A percentile compares a stretch with the other conserved stretches of the same genome.
Conservation (phyloP, 176 grass and related monocot species). For the Avena insularis region DNA sequence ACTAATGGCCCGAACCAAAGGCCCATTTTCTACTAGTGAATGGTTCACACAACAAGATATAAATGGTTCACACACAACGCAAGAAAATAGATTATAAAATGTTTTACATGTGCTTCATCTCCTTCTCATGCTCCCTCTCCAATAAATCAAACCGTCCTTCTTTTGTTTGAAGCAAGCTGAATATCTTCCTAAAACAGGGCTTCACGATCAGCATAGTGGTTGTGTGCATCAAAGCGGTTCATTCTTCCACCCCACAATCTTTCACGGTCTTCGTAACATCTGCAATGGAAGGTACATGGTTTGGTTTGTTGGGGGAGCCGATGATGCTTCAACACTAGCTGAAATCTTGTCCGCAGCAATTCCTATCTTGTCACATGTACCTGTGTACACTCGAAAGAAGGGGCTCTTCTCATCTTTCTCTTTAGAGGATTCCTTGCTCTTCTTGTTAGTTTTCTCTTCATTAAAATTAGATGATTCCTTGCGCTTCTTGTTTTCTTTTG, state of each 20-base stretch:
- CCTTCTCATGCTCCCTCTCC: slow-evolving; percentile 16
- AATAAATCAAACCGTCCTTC: neutral
- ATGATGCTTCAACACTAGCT: slow-evolving; percentile 20
- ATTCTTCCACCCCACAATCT: slow-evolving; percentile 5
- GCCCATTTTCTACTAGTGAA: too few relatives aligned
- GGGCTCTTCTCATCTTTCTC: slow-evolving; percentile 33
- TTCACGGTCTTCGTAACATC: slow-evolving; percentile 14
- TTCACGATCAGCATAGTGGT: neutral
- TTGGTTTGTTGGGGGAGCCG: neutral
- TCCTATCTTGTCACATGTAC: neutral
- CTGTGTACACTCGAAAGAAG: neutral
- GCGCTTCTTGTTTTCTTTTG: slow-evolving; percentile 7
- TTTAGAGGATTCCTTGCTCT: neutral
- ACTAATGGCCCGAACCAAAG: too few relatives aligned
- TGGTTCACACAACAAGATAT: too few relatives aligned
- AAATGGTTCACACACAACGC: neutral
- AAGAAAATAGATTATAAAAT: neutral
- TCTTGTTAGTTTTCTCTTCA: too few relatives aligned
- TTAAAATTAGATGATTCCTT: too few relatives aligned
- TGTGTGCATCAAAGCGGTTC: neutral
- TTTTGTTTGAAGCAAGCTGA: neutral
- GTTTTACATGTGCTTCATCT: neutral
- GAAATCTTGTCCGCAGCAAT: neutral
- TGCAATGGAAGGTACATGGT: neutral
- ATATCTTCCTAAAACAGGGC: neutral